Conservation (phyloP, 371 early-diverging fungal species). For the Mucor piriformis region DNA sequence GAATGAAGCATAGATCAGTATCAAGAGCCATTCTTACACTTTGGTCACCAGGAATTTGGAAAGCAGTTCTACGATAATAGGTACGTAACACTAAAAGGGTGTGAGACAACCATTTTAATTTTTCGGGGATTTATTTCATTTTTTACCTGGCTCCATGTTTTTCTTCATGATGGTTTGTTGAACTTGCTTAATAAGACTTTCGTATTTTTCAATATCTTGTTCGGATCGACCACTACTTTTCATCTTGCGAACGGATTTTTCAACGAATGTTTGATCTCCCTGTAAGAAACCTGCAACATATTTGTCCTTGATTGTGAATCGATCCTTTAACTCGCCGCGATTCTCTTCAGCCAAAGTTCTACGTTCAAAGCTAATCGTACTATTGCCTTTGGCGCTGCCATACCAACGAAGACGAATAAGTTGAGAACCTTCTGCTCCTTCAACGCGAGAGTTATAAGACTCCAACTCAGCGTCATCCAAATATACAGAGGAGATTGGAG, state of each 20-base stretch:
- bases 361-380: slow-evolving; percentile 91
- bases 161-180: slow-evolving; percentile 78
- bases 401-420: slow-evolving; percentile 94
- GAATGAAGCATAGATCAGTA: slow-evolving; percentile 97
- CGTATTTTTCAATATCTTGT: slow-evolving; percentile 78
- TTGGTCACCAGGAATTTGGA: slow-evolving; percentile 98
- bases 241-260: slow-evolving; percentile 80
- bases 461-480: slow-evolving; percentile 93
- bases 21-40: slow-evolving; percentile 98
- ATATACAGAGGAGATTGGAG: slow-evolving; percentile 96
- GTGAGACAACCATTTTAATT: no score
- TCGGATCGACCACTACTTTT: slow-evolving; percentile 73
- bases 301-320: slow-evolving; percentile 96
- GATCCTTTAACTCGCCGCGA: slow-evolving; percentile 95
- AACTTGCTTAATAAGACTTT: slow-evolving; percentile 78
- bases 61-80: slow-evolving; percentile 98
- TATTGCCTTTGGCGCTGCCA: slow-evolving; percentile 70
- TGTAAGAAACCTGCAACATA: slow-evolving; percentile 85
- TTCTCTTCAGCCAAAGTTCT: slow-evolving; percentile 98
- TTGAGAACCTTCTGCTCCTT: slow-evolving; percentile 91
- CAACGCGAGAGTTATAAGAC: slow-evolving; percentile 90
- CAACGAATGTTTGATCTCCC: slow-evolving; percentile 78
- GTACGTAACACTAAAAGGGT: slow-evolving; percentile 76
- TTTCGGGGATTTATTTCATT: neutral
- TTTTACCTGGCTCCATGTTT: slow-evolving; percentile 81